phyloP scores from a whole-genome alignment of 1,284 basidiomycete genomes.

The Microbotryum intermedium region DNA sequence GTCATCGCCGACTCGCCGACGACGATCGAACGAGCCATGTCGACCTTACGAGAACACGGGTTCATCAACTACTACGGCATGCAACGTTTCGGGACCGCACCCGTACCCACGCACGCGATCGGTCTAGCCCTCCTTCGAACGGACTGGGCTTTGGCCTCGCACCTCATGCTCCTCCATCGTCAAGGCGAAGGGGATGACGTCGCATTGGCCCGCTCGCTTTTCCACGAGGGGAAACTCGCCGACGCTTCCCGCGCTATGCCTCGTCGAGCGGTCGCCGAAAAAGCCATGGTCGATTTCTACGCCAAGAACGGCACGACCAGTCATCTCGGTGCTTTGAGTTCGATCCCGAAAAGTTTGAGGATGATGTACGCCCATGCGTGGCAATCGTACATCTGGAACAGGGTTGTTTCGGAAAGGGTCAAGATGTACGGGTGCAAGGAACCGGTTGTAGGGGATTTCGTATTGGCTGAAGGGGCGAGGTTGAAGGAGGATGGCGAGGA shows the following conservation, averaged over 20 bases:
- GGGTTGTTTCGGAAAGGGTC: slow-evolving; percentile 85
- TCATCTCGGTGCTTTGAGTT: slow-evolving; percentile 58
- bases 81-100: slow-evolving; percentile 97
- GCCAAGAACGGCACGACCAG: slow-evolving; percentile 66
- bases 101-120: slow-evolving; percentile 88
- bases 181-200: slow-evolving; percentile 87
- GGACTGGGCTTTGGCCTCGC: slow-evolving; percentile 79
- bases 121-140: slow-evolving; percentile 79
- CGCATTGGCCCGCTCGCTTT: slow-evolving; percentile 64
- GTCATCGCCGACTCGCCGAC: slow-evolving; percentile 65
- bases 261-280: slow-evolving; percentile 79
- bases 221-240: slow-evolving; percentile 65
- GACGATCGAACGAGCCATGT: slow-evolving; percentile 63
- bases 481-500: slow-evolving; percentile 39
- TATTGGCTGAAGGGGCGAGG: slow-evolving; percentile 50
- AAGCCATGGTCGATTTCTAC: slow-evolving; percentile 81
- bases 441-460: slow-evolving; percentile 78
- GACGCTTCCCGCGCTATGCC: slow-evolving; percentile 76
- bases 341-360: slow-evolving; percentile 86
- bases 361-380: slow-evolving; percentile 99
- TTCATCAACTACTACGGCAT: slow-evolving; percentile 99
- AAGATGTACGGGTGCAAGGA: slow-evolving; percentile 63
- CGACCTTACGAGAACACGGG: slow-evolving; percentile 70
- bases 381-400: slow-evolving; percentile 98
- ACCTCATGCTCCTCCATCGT: slow-evolving; percentile 68